Evolutionary conservation across 2,329 filamentous ascomycete species (phyloP).

Genomic region (Scorias spongiosa): DNA sequence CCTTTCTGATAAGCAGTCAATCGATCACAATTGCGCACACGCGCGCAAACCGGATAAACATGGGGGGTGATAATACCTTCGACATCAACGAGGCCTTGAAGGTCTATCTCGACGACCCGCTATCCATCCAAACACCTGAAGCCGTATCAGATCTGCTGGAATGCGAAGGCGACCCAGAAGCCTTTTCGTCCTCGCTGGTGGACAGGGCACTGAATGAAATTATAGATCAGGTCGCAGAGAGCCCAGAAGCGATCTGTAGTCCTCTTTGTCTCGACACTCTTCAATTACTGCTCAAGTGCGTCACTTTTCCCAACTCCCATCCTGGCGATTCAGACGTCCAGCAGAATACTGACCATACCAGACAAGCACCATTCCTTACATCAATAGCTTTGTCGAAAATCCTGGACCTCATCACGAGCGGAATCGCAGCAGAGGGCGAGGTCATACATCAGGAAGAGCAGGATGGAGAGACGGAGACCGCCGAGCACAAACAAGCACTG

Average conservation of each 20-base stretch:
- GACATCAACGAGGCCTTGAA: slow-evolving; percentile 95
- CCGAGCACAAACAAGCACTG: slow-evolving; percentile 78
- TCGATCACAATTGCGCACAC: neutral
- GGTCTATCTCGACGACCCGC: slow-evolving; percentile 87
- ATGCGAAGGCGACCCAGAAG: slow-evolving; percentile 82
- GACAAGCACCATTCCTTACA: slow-evolving; percentile 66
- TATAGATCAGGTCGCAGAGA: slow-evolving; percentile 81
- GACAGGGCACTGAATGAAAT: slow-evolving; percentile 83
- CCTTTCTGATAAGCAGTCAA: too few species aligned
- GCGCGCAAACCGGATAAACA: slow-evolving; percentile 32
- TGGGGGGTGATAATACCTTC: slow-evolving; percentile 57
- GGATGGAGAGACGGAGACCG: slow-evolving; percentile 45
- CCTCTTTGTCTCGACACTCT: slow-evolving; percentile 75
- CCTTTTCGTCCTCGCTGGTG: slow-evolving; percentile 61
- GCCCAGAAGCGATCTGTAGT: slow-evolving; percentile 72
- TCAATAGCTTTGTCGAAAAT: slow-evolving; percentile 78
- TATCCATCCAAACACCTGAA: slow-evolving; percentile 68
- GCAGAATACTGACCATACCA: slow-evolving; percentile 41
- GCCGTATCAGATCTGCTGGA: slow-evolving; percentile 72
- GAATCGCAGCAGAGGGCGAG: slow-evolving; percentile 61
- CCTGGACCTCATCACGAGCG: slow-evolving; percentile 70
- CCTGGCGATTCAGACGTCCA: slow-evolving; percentile 18
- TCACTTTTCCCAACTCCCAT: slow-evolving; percentile 33
- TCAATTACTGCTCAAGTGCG: slow-evolving; percentile 93
- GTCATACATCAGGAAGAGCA: slow-evolving; percentile 79